phyloP scores from a whole-genome alignment of 2,329 filamentous ascomycete species.

The Aureobasidium melanogenum region DNA sequence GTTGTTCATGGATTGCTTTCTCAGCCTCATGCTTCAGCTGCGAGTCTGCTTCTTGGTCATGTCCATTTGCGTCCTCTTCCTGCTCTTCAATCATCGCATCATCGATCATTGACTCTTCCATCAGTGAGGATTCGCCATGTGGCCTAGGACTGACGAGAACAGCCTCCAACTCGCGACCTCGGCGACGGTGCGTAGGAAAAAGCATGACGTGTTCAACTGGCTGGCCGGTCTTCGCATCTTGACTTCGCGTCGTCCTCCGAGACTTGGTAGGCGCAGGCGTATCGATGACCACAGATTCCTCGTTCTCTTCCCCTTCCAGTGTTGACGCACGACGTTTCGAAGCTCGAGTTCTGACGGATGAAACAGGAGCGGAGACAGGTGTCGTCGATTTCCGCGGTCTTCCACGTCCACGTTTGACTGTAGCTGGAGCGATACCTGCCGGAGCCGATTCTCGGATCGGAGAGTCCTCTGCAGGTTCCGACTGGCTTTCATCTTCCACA shows the following conservation, averaged over 20 bases:
- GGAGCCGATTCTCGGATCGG: background rate
- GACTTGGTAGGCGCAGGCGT: conserved; percentile 20
- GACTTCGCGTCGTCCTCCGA: conserved; percentile 18
- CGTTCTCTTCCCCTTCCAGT: conserved; percentile 12
- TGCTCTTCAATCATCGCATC: background rate
- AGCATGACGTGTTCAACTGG: background rate
- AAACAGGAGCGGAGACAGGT: conserved; percentile 9
- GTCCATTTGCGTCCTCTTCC: background rate
- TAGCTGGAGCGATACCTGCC: background rate
- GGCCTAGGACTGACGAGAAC: background rate
- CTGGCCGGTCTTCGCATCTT: conserved; percentile 12
- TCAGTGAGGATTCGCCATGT: background rate
- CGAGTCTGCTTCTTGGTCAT: conserved; percentile 8
- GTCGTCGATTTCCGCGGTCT: conserved; percentile 20
- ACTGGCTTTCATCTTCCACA: conserved; percentile 10
- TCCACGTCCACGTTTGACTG: conserved; percentile 21
- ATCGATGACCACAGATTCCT: conserved; percentile 14
- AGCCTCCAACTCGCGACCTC: background rate
- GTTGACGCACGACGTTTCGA: conserved; percentile 24
- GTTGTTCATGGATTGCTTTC: conserved; percentile 17
- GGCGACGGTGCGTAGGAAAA: background rate
- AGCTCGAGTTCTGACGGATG: conserved; percentile 5
- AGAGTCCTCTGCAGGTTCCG: background rate
- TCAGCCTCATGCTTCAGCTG: conserved; percentile 7
- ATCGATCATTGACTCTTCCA: background rate